Percentiles rank a stretch among this genome's conserved stretches.
These are phyloP conservation scores for Wallacemonas sp. DNA, from an alignment of 208 protist species.

Conservation along the genomic window DNA sequence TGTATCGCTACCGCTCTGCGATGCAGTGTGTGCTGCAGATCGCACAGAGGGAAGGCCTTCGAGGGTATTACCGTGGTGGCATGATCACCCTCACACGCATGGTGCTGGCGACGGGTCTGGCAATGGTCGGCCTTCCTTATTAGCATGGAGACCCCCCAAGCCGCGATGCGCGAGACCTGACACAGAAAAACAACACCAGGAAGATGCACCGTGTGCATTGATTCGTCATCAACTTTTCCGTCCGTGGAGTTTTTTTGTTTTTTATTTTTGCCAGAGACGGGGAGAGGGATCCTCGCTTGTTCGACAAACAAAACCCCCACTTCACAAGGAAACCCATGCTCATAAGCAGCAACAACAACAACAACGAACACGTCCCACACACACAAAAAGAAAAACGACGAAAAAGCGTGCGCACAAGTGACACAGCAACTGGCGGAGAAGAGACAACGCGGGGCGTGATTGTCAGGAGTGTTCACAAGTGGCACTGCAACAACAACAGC, in stretches of 20 bases:
- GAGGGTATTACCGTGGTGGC: constrained; percentile 74
- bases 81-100: constrained; percentile 57
- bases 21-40: constrained; percentile 63
- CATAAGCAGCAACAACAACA: constrained; percentile 2
- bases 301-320: constrained; percentile 11
- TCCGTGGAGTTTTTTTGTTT: no score
- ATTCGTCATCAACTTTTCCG: no score
- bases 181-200: background rate
- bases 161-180: no score
- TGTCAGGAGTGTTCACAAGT: no score
- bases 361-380: constrained; percentile 6
- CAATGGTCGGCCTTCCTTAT: constrained; percentile 35
- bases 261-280: no score
- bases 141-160: constrained; percentile 4
- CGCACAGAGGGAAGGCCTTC: constrained; percentile 53
- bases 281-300: no score
- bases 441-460: no score
- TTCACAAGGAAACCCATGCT: background rate
- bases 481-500: no score
- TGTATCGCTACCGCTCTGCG: constrained; percentile 52
- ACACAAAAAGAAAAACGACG: constrained; percentile 10
- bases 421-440: constrained; percentile 14
- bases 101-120: constrained; percentile 45
- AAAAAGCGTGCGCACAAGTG: constrained; percentile 13
- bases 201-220: background rate